Conservation (phyloP, 768 basidiomycete species). For the Lactarius tabidus region DNA sequence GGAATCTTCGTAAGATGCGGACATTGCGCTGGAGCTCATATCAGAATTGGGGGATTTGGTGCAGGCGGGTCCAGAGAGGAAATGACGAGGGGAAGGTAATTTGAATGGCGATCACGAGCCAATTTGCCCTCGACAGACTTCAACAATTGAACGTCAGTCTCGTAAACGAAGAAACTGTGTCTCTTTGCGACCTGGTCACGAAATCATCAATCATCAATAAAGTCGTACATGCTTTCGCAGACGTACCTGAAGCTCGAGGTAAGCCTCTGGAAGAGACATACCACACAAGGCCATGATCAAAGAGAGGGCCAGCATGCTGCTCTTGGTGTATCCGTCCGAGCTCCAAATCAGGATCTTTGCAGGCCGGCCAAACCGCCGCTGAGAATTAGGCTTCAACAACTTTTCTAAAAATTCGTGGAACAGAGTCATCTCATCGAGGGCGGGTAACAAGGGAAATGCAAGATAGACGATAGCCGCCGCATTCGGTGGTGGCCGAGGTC, state of each 20-base stretch:
- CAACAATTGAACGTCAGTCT: constrained; percentile 69
- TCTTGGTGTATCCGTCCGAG: constrained; percentile 90
- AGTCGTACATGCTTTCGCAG: constrained; percentile 25
- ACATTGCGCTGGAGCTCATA: constrained; percentile 29
- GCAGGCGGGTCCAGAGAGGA: constrained; percentile 10
- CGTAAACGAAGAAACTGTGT: constrained; percentile 91
- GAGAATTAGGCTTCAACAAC: constrained; percentile 48
- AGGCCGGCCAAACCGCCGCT: constrained; percentile 37
- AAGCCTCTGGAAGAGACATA: constrained; percentile 79
- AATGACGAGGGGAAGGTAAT: constrained; percentile 15
- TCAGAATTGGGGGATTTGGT: constrained; percentile 7
- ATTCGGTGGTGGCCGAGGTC: constrained; percentile 62
- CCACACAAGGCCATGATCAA: constrained; percentile 76
- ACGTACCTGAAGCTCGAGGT: constrained; percentile 72
- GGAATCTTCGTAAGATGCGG: constrained; percentile 30
- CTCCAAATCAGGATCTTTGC: constrained; percentile 77
- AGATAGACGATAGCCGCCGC: constrained; percentile 69
- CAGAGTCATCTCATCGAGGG: constrained; percentile 52
- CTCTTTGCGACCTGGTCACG: constrained; percentile 48
- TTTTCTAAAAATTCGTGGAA: constrained; percentile 66
- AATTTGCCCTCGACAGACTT: constrained; percentile 60
- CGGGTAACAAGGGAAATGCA: constrained; percentile 67
- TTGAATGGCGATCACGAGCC: constrained; percentile 30
- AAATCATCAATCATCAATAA: neutral
- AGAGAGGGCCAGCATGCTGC: constrained; percentile 79